A percentile compares a stretch with the other conserved stretches of the same genome.
Conservation (phyloP, 352 stramenopile genomes). For the Globisporangium ultimum region DNA sequence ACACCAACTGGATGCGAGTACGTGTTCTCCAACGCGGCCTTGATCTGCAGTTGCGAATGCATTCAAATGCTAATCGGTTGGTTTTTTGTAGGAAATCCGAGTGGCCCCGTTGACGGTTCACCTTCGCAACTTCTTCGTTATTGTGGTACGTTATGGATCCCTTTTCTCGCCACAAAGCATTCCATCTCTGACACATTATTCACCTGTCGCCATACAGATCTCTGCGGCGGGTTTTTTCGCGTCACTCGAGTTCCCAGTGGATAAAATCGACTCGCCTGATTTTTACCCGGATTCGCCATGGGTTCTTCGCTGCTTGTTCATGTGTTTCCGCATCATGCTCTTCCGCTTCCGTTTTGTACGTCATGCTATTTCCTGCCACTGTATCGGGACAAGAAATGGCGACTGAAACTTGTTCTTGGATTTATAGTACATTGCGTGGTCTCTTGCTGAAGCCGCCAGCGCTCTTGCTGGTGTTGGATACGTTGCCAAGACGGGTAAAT, state of each 20-base stretch:
- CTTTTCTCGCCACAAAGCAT: neutral
- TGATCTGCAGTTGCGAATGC: neutral
- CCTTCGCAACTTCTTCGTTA: slow-evolving; percentile 68
- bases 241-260: slow-evolving; percentile 75
- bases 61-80: neutral
- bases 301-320: slow-evolving; percentile 57
- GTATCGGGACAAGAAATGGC: neutral
- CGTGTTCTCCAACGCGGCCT: neutral
- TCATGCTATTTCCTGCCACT: neutral
- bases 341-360: slow-evolving; percentile 85
- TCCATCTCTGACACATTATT: neutral
- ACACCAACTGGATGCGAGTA: slow-evolving; percentile 77
- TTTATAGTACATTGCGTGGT: slow-evolving; percentile 83
- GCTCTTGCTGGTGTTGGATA: slow-evolving; percentile 77
- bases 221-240: slow-evolving; percentile 67
- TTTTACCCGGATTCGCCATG: slow-evolving; percentile 64
- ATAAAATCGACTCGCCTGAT: slow-evolving; percentile 71
- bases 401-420: slow-evolving; percentile 1
- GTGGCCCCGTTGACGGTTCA: slow-evolving; percentile 62
- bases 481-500: slow-evolving; percentile 72
- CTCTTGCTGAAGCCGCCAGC: slow-evolving; percentile 71
- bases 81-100: slow-evolving; percentile 37
- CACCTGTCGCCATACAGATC: slow-evolving; percentile 25
- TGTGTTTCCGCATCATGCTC: slow-evolving; percentile 74
- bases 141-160: slow-evolving; percentile 40